Evolutionary conservation across 2,329 filamentous ascomycete genomes (phyloP).

Genomic region (Nectriaceae sp.): DNA sequence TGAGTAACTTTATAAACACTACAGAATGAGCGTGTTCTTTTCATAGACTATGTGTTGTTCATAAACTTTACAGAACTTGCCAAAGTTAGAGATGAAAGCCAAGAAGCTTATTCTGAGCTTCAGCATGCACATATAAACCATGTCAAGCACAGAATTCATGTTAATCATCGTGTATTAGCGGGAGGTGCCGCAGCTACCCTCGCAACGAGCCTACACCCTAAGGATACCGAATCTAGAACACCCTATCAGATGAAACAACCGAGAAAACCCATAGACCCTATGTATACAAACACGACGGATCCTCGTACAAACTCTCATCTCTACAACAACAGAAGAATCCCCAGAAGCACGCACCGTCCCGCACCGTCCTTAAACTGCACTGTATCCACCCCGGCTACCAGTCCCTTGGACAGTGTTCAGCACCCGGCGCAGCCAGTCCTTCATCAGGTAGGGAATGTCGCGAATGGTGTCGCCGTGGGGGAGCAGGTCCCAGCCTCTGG

Average conservation of each 20-base stretch:
- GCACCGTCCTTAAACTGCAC: constrained; percentile 78
- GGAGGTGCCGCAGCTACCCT: too few relatives aligned
- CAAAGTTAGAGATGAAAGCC: too few relatives aligned
- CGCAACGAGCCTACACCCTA: too few relatives aligned
- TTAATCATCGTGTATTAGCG: too few relatives aligned
- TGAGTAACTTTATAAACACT: too few relatives aligned
- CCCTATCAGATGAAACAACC: constrained; percentile 17
- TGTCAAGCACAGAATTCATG: too few relatives aligned
- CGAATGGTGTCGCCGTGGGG: constrained; percentile 91
- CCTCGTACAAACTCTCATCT: constrained; percentile 29
- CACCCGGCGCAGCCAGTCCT: constrained; percentile 81
- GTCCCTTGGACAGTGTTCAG: constrained; percentile 82
- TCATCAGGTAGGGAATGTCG: constrained; percentile 87
- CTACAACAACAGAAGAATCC: constrained; percentile 14
- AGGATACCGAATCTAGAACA: constrained; percentile 10
- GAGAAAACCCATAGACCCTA: constrained; percentile 14
- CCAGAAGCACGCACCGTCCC: not conserved
- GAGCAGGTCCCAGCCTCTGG: constrained; percentile 90
- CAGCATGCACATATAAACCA: too few relatives aligned
- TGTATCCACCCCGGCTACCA: constrained; percentile 87
- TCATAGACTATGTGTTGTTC: too few relatives aligned
- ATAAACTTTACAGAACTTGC: too few relatives aligned
- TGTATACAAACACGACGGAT: constrained; percentile 28
- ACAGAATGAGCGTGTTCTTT: too few relatives aligned
- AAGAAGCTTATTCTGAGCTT: too few relatives aligned